These are phyloP conservation scores for Pterocarpus santalinus DNA, from an alignment of 306 rosid genomes.

Conservation along the genomic window DNA sequence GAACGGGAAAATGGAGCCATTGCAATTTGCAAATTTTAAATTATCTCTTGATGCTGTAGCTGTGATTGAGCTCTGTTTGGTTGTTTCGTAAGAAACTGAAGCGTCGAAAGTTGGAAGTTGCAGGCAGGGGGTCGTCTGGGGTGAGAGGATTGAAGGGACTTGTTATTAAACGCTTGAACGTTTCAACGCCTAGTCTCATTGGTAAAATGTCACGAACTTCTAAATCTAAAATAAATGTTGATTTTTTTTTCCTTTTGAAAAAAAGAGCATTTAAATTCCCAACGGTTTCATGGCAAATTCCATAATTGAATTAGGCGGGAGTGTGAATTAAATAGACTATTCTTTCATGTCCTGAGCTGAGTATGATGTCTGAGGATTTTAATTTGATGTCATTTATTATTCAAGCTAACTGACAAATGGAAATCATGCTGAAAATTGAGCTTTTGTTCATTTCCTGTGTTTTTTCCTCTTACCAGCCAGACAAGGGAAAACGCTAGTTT, in stretches of 20 bases:
- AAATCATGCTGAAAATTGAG: not conserved
- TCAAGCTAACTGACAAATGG: not conserved
- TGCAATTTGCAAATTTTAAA: not conserved
- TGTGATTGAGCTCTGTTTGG: conserved; percentile 13
- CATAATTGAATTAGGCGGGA: conserved; percentile 35
- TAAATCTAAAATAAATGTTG: not conserved
- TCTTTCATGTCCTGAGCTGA: not conserved
- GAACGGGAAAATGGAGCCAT: conserved; percentile 37
- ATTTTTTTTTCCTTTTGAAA: no score
- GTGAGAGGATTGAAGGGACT: not conserved
- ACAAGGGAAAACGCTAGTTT: not conserved
- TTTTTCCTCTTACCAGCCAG: conserved; percentile 22
- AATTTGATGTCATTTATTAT: not conserved
- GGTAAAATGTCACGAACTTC: not conserved
- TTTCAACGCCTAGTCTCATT: not conserved
- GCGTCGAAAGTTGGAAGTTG: conserved; percentile 36
- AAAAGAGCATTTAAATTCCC: not conserved
- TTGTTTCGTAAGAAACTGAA: conserved; percentile 21
- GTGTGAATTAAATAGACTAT: conserved; percentile 2
- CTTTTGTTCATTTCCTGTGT: no score
- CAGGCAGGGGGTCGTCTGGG: not conserved
- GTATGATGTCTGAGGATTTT: not conserved
- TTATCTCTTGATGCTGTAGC: not conserved
- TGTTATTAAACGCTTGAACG: not conserved
- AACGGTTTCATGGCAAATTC: not conserved